Percentiles rank a stretch among this genome's conserved stretches.
These are phyloP conservation scores for Bruguiera sexangula DNA, from an alignment of 345 rosid species.

Conservation along the genomic window DNA sequence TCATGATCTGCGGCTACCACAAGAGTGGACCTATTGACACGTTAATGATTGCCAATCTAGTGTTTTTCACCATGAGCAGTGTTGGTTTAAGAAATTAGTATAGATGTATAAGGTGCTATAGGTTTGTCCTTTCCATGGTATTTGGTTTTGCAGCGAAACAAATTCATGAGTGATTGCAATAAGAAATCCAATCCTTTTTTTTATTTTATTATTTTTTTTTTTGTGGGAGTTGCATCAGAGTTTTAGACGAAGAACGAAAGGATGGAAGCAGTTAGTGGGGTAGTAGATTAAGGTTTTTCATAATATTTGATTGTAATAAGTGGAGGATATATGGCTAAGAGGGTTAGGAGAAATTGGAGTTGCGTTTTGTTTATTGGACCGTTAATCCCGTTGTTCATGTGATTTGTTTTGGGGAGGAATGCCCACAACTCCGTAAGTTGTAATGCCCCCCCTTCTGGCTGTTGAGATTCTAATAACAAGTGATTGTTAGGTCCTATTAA, in stretches of 20 bases:
- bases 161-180: conserved; percentile 6
- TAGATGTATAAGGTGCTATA: neutral
- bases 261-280: neutral
- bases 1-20: conserved; percentile 50
- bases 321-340: neutral
- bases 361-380: too few relatives aligned
- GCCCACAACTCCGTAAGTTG: too few relatives aligned
- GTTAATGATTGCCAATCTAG: neutral
- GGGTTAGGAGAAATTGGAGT: neutral
- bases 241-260: neutral
- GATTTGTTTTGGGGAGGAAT: too few relatives aligned
- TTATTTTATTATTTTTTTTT: too few relatives aligned
- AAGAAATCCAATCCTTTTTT: neutral
- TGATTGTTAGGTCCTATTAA: too few relatives aligned
- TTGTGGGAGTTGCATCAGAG: neutral
- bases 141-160: neutral
- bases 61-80: too few relatives aligned
- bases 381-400: too few relatives aligned
- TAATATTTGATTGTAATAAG: conserved; percentile 1
- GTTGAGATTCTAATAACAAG: too few relatives aligned
- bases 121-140: neutral
- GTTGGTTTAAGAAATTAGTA: neutral
- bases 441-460: too few relatives aligned
- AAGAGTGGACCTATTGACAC: conserved; percentile 63
- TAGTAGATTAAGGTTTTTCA: neutral